phyloP scores from a whole-genome alignment of 2,329 filamentous ascomycete species.

The Penicillium sp. region DNA sequence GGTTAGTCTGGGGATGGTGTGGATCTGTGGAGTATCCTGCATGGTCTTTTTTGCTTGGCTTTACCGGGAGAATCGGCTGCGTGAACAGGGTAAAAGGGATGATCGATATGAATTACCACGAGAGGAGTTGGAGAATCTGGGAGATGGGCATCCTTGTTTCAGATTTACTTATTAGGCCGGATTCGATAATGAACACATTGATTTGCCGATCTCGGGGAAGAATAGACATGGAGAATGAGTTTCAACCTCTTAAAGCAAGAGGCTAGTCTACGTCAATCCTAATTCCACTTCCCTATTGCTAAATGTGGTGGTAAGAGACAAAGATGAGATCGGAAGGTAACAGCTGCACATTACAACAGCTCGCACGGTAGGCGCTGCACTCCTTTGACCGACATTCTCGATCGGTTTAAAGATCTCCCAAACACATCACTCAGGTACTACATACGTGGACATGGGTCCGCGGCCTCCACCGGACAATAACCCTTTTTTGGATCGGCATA shows the following conservation, averaged over 20 bases:
- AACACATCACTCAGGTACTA: background rate
- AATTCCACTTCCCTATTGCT: background rate
- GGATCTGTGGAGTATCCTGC: conserved; percentile 33
- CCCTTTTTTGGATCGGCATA: conserved; percentile 9
- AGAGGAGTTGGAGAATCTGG: conserved; percentile 38
- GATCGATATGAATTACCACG: conserved; percentile 30
- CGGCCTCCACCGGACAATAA: background rate
- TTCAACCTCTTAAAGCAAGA: background rate
- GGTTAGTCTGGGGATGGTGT: conserved; percentile 30
- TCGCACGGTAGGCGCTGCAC: background rate
- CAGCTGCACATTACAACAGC: background rate
- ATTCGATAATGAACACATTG: background rate
- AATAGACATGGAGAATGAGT: background rate
- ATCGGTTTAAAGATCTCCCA: conserved; percentile 1
- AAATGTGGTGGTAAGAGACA: background rate
- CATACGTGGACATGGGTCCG: conserved; percentile 1
- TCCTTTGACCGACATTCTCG: conserved; percentile 1
- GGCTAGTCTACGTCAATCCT: background rate
- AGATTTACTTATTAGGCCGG: conserved; percentile 31
- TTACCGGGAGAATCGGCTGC: conserved; percentile 36
- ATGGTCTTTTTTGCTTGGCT: conserved; percentile 31
- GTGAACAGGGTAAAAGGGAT: conserved; percentile 35
- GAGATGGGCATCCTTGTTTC: conserved; percentile 40
- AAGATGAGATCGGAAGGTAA: background rate
- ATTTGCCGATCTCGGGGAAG: background rate